Base-by-base conservation (phyloP, 1,284 basidiomycete genomes). In the Cutaneotrichosporon arboriforme region DNA sequence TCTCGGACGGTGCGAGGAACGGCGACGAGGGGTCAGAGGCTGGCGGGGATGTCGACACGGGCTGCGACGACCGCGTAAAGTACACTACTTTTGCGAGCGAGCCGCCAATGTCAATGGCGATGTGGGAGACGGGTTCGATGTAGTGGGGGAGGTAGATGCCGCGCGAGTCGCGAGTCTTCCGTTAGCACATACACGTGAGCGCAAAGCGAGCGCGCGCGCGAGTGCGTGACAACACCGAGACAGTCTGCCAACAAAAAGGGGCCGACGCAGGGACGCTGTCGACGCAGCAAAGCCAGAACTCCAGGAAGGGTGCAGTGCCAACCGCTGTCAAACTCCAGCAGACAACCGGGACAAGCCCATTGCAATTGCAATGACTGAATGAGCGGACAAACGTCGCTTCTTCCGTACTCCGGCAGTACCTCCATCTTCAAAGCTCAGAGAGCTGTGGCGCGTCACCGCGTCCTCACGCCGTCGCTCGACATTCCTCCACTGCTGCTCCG, bases 11-110 rank as follows among this genome's bases (percentile, higher is more conserved):
- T 9, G 64, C 65, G 14, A 69, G 57, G 56, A 69, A 69, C 14
- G 70, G 68, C 13, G 70, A 69, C 4, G 64, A 67, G 33, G 63
- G 64, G 64, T 61, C 43, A 58, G 72, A 58, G 51, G 62, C 48
- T 66, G 79, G 65, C 13, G 65, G 70, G 1, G 70, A 68, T 15
- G 63, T 62, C 8, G 64, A 49, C 5, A 68, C 57, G n/a, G 68
- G 68, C 9, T 61, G 49, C 8, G 86, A 83, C 15, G 90, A 91
- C 39, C 92, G 86, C 49, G 91, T 96, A 74, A 98, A 98, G 78
- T 97, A 99, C 65, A 97, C 90, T 52, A 99, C 90, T 76, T 99
- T 99, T 57, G 94, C 94, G 13, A 99, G 79, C 4, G 93, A 97
- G 34, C 94, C 94, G 36, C 96, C 94, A 67, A 98, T 87, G 70